Evolutionary conservation across 2,329 filamentous ascomycete species (phyloP), one percentile per base, ranked within the genome.

Genomic region (Xenosphaeropsis pyriputrescens): DNA sequence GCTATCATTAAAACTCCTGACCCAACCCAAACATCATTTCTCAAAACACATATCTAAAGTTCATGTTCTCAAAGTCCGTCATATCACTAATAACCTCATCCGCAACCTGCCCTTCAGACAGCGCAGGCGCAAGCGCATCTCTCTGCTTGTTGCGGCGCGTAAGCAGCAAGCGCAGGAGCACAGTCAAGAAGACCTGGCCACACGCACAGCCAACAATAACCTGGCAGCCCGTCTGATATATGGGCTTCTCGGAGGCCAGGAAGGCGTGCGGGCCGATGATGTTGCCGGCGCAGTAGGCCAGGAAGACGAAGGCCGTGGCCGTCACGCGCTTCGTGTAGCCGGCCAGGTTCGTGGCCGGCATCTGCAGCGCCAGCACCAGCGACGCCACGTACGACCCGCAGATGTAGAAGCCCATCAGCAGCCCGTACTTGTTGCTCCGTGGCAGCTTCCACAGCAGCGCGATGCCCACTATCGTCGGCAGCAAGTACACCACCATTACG

Each of bases 221-320:
- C 31, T 32, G 12, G 31, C 31, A 32, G 5, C 69, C 70, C 0
- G 68, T 71, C 19, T 56, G 52, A 19, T 73, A 74, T 0, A 59
- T 47, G 0, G 67, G 67, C 0, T 63, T 55, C 43, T 70, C 66
- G 0, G 47, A 37, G 0, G 54, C 55, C 36, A 68, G 65, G 52
- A 76, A 79, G 55, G 78, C 76, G 52, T 78, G 76, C 0, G 75
- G 74, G 1, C 56, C 19, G 61, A 49, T 38, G 9, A 44, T 44
- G 14, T 44, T 44, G 8, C 42, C 42, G 4, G 39, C 9, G 30
- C 42, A 44, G 29, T 44, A 44, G 8, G 30, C 41, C 3, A 44
- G 17, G n/a, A 64, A 50, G 13, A 61, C 50, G 32, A 65, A 47
- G 0, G 60, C 62, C 32, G 63, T 64, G 39, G 57, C 56, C 5